These are phyloP conservation scores for Leccinum rimulosum DNA, from an alignment of 768 basidiomycete genomes.

Conservation along the genomic window DNA sequence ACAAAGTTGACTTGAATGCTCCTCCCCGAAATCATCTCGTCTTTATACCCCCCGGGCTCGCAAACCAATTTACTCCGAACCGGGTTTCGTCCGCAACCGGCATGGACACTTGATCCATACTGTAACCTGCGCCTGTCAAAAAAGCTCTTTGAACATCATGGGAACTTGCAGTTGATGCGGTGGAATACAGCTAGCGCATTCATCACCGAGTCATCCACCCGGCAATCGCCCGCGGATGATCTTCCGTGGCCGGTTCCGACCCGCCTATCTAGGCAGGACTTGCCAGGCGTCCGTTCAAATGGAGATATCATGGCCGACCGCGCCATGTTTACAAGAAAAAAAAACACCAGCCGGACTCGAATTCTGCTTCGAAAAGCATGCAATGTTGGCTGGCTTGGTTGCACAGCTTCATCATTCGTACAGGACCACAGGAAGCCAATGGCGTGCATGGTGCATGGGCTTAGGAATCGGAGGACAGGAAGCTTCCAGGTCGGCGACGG, in stretches of 20 bases:
- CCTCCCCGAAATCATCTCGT: too few relatives aligned
- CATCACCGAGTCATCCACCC: too few relatives aligned
- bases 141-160: background rate
- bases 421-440: slow-evolving; percentile 3
- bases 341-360: background rate
- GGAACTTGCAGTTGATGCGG: too few relatives aligned
- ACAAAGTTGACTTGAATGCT: background rate
- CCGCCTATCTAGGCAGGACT: background rate
- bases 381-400: background rate
- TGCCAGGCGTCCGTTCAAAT: background rate
- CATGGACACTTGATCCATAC: background rate
- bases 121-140: background rate
- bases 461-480: background rate
- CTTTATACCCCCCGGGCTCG: slow-evolving; percentile 9
- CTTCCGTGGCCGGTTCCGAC: background rate
- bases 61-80: background rate
- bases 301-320: background rate
- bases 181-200: too few relatives aligned
- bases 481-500: background rate
- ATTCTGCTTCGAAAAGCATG: background rate
- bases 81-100: background rate
- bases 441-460: background rate
- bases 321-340: background rate
- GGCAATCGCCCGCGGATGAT: background rate
- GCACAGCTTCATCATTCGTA: background rate